Conservation (phyloP, 2,329 filamentous ascomycete genomes). For the Coleophoma eucalyptorum region DNA sequence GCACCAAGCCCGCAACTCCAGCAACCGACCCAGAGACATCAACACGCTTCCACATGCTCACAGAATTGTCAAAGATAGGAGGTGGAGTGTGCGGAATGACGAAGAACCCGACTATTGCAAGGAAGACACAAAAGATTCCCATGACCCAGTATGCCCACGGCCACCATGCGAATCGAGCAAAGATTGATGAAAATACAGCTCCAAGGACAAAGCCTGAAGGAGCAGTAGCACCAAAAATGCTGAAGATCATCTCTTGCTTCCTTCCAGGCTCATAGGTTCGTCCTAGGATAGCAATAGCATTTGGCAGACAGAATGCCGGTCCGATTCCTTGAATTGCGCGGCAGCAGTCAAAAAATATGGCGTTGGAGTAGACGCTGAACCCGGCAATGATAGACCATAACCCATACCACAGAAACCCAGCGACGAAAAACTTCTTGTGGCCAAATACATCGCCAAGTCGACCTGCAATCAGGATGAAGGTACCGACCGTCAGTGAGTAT, state of each 20-base stretch:
- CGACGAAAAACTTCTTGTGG: slow-evolving; percentile 40
- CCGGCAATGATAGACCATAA: slow-evolving; percentile 17
- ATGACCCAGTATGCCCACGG: slow-evolving; percentile 46
- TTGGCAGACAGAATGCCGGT: slow-evolving; percentile 45
- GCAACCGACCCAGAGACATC: slow-evolving; percentile 39
- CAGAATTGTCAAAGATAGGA: slow-evolving; percentile 25
- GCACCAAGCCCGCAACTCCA: slow-evolving; percentile 44
- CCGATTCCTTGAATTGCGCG: slow-evolving; percentile 51
- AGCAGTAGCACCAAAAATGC: slow-evolving; percentile 40
- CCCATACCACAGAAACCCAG: slow-evolving; percentile 35
- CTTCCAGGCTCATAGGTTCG: slow-evolving; percentile 42
- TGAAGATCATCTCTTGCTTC: slow-evolving; percentile 38
- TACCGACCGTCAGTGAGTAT: slow-evolving; percentile 48
- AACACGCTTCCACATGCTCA: slow-evolving; percentile 21
- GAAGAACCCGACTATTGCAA: slow-evolving; percentile 30
- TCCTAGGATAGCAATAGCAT: slow-evolving; percentile 44
- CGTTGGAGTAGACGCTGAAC: slow-evolving; percentile 8
- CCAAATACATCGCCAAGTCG: slow-evolving; percentile 48
- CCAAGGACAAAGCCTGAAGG: slow-evolving; percentile 41
- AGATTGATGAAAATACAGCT: slow-evolving; percentile 34
- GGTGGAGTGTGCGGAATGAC: slow-evolving; percentile 32
- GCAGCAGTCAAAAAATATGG: slow-evolving; percentile 37
- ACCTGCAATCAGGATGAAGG: slow-evolving; percentile 47
- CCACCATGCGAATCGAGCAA: slow-evolving; percentile 41
- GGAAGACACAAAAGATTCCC: slow-evolving; percentile 32